Conservation (phyloP, 176 grass and related monocot genomes). For the Coix lacrymajobi region DNA sequence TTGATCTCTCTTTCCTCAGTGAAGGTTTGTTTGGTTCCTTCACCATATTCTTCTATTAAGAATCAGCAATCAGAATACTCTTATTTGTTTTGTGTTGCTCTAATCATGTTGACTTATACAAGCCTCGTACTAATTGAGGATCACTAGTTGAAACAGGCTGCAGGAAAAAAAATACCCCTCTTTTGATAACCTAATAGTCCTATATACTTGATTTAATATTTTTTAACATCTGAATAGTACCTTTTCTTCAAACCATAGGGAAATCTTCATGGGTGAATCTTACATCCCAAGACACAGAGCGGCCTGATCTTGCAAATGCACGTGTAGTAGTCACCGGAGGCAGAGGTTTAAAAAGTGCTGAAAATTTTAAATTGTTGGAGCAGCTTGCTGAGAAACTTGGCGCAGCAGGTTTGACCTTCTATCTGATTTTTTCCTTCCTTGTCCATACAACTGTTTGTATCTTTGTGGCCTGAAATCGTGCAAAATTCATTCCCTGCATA, state of each 20-base stretch:
- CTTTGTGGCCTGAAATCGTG: neutral
- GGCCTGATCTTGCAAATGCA: slow-evolving; percentile 87
- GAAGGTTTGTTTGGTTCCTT: slow-evolving; percentile 69
- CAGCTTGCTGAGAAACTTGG: slow-evolving; percentile 98
- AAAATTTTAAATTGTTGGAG: slow-evolving; percentile 93
- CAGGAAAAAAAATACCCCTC: neutral
- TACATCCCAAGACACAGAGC: slow-evolving; percentile 78
- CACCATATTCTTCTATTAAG: slow-evolving; percentile 17
- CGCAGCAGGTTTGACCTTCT: slow-evolving; percentile 59
- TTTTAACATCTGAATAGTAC: neutral
- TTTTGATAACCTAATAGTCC: neutral
- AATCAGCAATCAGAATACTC: neutral
- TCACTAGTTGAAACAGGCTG: neutral
- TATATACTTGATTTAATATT: neutral
- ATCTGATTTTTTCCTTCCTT: neutral
- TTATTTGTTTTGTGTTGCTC: neutral
- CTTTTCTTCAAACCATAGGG: slow-evolving; percentile 12
- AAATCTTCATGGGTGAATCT: slow-evolving; percentile 83
- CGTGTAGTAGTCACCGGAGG: slow-evolving; percentile 78
- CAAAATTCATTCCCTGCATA: neutral
- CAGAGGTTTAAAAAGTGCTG: slow-evolving; percentile 83
- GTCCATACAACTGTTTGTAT: neutral
- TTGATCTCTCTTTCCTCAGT: slow-evolving; percentile 84
- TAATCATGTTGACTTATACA: neutral
- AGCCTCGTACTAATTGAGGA: neutral